Evolutionary conservation across 352 stramenopile genomes (phyloP).

Genomic region (Chrysophaeum taylorii): DNA sequence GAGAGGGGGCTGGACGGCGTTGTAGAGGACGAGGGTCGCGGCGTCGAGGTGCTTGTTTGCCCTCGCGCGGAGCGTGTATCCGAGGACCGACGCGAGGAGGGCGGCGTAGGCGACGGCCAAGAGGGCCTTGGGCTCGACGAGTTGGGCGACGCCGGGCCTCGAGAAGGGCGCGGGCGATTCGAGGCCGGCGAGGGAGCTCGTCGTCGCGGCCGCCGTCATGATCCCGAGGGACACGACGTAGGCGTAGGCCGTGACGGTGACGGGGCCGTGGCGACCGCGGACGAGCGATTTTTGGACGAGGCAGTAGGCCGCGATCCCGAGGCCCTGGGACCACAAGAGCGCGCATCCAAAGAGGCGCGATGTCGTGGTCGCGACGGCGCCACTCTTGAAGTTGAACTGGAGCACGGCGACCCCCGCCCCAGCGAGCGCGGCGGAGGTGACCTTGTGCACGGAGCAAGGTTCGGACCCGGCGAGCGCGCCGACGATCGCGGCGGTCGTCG

Average conservation of each 20-base stretch:
- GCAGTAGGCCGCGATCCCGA: conserved; percentile 12
- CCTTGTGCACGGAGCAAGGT: background rate
- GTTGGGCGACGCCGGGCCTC: background rate
- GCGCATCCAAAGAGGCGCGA: background rate
- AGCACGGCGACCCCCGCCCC: background rate
- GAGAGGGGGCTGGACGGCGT: conserved; percentile 6
- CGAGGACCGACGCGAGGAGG: background rate
- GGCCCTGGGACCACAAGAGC: background rate
- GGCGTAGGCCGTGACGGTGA: conserved; percentile 6
- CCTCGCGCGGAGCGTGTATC: conserved; percentile 1
- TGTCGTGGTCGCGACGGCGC: background rate
- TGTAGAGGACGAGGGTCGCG: conserved; percentile 12
- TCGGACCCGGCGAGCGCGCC: background rate
- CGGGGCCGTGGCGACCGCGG: background rate
- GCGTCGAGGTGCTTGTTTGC: conserved; percentile 3
- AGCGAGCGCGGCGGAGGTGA: background rate
- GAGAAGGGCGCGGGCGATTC: background rate
- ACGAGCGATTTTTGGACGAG: background rate
- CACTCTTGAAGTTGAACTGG: background rate
- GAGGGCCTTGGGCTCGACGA: background rate
- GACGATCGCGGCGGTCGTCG: background rate
- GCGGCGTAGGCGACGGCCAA: background rate
- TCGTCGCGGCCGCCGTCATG: background rate
- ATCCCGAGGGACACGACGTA: background rate
- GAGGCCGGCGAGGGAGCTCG: background rate